Percentiles rank a stretch among this genome's conserved stretches.
Conservation (phyloP, 768 basidiomycete species). For the Goffeauzyma gilvescens region DNA sequence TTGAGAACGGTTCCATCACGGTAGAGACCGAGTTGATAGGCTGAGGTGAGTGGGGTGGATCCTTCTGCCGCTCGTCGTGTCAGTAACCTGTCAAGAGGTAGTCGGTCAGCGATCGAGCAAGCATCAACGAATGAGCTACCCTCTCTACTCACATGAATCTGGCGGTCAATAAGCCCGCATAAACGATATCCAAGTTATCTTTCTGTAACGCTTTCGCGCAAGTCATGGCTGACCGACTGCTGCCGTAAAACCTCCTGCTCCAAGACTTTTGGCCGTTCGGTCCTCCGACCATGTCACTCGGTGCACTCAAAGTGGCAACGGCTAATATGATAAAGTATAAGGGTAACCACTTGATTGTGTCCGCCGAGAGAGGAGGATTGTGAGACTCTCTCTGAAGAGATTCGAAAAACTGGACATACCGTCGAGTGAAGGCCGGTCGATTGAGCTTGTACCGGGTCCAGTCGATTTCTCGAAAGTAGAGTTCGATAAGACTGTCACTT, state of each 20-base stretch:
- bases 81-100: conserved; percentile 22
- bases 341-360: conserved; percentile 31
- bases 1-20: conserved; percentile 32
- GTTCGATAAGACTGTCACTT: conserved; percentile 29
- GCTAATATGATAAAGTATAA: conserved; percentile 32
- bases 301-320: conserved; percentile 30
- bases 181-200: conserved; percentile 32
- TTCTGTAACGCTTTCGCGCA: conserved; percentile 32
- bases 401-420: conserved; percentile 31
- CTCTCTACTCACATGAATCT: conserved; percentile 30
- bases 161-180: conserved; percentile 31
- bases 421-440: conserved; percentile 26
- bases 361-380: conserved; percentile 29
- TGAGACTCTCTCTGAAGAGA: conserved; percentile 22
- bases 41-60: conserved; percentile 32
- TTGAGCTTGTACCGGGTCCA: conserved; percentile 35
- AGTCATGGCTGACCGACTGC: conserved; percentile 24
- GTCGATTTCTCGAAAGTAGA: conserved; percentile 21
- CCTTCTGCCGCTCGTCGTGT: conserved; percentile 33
- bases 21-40: conserved; percentile 32
- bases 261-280: conserved; percentile 25
- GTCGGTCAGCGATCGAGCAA: not conserved
- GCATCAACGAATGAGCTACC: not conserved
- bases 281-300: conserved; percentile 24
- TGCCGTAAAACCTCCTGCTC: conserved; percentile 31